Evolutionary conservation across 495 filamentous ascomycete species (phyloP).

Genomic region (Xylaria sp.): DNA sequence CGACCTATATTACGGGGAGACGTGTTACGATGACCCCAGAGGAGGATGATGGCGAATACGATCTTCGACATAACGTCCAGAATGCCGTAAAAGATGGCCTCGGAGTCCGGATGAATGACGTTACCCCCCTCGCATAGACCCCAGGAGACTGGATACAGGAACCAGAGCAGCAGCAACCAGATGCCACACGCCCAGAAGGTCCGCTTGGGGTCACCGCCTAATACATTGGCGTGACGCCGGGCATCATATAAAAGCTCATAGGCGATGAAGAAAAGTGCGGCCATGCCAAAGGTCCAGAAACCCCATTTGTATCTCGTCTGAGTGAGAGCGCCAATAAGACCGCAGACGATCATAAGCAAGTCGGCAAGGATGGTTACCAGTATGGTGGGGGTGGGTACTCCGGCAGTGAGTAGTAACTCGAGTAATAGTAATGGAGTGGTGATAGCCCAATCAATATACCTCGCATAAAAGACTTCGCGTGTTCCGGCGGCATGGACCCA

Average conservation of each 20-base stretch:
- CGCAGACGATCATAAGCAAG: conserved; percentile 68
- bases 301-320: conserved; percentile 68
- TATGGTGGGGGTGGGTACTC: conserved; percentile 69
- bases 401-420: conserved; percentile 67
- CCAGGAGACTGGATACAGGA: conserved; percentile 75
- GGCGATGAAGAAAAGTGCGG: conserved; percentile 64
- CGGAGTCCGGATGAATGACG: conserved; percentile 66
- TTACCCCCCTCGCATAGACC: conserved; percentile 74
- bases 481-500: conserved; percentile 51
- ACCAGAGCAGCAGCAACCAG: conserved; percentile 62
- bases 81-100: conserved; percentile 73
- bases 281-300: conserved; percentile 68
- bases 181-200: conserved; percentile 61
- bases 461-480: conserved; percentile 74
- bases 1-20: conserved; percentile 59
- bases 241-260: conserved; percentile 61
- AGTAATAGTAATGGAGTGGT: conserved; percentile 61
- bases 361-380: conserved; percentile 66
- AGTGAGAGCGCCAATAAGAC: conserved; percentile 68
- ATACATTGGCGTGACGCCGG: conserved; percentile 57
- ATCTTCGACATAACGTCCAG: conserved; percentile 69
- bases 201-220: conserved; percentile 57
- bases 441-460: conserved; percentile 70
- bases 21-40: conserved; percentile 62
- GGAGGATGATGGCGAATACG: conserved; percentile 55